Conservation (phyloP, 2,329 filamentous ascomycete species). For the Ampelomyces quisqualis region DNA sequence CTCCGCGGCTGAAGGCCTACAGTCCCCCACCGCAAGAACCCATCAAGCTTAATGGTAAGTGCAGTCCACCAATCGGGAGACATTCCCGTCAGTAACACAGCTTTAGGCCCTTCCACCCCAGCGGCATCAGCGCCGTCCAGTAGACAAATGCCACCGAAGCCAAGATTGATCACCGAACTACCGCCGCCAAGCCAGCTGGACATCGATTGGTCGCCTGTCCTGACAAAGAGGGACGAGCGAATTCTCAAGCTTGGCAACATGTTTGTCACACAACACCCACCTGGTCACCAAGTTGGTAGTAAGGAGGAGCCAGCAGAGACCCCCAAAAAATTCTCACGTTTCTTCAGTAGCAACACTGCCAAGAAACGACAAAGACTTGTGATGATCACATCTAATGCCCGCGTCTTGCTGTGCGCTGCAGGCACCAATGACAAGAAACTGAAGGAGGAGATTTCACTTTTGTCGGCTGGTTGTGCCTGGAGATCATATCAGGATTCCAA, state of each 20-base stretch:
- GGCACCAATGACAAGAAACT: slow-evolving; percentile 95
- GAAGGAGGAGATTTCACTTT: slow-evolving; percentile 86
- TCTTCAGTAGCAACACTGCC: slow-evolving; percentile 86
- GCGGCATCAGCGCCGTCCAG: slow-evolving; percentile 19
- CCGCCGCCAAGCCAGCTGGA: slow-evolving; percentile 96
- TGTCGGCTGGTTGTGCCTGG: slow-evolving; percentile 74
- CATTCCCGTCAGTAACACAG: slow-evolving; percentile 18
- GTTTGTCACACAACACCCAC: slow-evolving; percentile 76
- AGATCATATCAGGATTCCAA: slow-evolving; percentile 81
- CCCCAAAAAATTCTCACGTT: slow-evolving; percentile 82
- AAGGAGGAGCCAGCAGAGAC: slow-evolving; percentile 66
- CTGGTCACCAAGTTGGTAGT: slow-evolving; percentile 71
- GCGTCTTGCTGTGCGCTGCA: slow-evolving; percentile 84
- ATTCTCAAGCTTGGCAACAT: slow-evolving; percentile 93
- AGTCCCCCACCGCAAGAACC: slow-evolving; percentile 74
- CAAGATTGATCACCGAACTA: slow-evolving; percentile 83
- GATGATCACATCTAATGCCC: slow-evolving; percentile 88
- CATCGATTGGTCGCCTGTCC: slow-evolving; percentile 96
- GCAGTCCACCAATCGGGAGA: slow-evolving; percentile 7
- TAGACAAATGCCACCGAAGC: slow-evolving; percentile 56
- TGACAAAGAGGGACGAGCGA: slow-evolving; percentile 86
- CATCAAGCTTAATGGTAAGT: slow-evolving; percentile 49
- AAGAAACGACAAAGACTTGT: slow-evolving; percentile 94
- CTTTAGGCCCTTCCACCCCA: slow-evolving; percentile 32
- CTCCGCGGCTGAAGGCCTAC: slow-evolving; percentile 82